Conservation (phyloP, 306 rosid genomes). For the Rosa persica region DNA sequence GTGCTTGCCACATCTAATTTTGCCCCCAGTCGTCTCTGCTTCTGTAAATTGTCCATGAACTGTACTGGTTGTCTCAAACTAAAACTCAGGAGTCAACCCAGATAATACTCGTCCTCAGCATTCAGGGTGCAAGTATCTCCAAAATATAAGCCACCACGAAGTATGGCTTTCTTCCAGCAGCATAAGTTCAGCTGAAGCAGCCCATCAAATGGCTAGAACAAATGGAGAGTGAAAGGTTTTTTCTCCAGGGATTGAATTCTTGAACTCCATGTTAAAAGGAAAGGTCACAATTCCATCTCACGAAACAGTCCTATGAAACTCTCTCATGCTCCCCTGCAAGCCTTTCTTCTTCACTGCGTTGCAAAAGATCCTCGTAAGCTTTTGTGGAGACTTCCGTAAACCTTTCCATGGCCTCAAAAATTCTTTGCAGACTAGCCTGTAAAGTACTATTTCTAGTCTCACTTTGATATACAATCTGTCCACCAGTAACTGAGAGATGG, state of each 20-base stretch:
- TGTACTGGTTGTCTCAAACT: constrained; percentile 8
- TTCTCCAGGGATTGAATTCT: constrained; percentile 3
- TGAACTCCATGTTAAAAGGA: constrained; percentile 16
- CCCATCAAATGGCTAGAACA: constrained; percentile 11
- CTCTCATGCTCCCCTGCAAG: constrained; percentile 38
- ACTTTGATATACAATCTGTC: constrained; percentile 63
- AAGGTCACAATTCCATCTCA: constrained; percentile 17
- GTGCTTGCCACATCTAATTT: background rate
- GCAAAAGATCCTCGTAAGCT: constrained; percentile 83
- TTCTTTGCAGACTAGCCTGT: constrained; percentile 79
- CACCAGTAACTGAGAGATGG: constrained; percentile 51
- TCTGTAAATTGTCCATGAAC: background rate
- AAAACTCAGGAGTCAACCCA: constrained; percentile 12
- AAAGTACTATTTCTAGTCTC: constrained; percentile 72
- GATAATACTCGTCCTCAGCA: background rate
- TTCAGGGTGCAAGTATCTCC: background rate
- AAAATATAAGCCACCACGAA: background rate
- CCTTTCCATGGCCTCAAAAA: constrained; percentile 96
- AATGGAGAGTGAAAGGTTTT: constrained; percentile 8
- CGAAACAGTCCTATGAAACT: constrained; percentile 31
- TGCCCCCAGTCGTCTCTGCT: background rate
- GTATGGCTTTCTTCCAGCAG: background rate
- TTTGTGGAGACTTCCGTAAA: constrained; percentile 63
- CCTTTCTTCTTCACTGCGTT: constrained; percentile 65
- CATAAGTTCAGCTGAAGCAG: constrained; percentile 15